A percentile compares a stretch with the other conserved stretches of the same genome.
Conservation (phyloP, 2,329 filamentous ascomycete species). For the Fusarium solani-melongenae region DNA sequence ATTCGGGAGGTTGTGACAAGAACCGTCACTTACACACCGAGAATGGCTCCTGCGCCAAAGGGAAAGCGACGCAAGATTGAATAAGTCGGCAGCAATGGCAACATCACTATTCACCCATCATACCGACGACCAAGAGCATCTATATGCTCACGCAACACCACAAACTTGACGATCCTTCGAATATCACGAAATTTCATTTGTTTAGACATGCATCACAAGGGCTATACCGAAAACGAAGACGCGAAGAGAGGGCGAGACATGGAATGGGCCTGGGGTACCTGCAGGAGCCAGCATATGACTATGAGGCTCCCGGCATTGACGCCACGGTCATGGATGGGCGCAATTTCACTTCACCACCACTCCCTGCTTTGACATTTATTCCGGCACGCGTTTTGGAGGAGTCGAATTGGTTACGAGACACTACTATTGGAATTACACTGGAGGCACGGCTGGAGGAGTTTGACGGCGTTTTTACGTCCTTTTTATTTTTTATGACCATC, state of each 20-base stretch:
- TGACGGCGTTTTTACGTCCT: constrained; percentile 36
- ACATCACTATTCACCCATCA: constrained; percentile 2
- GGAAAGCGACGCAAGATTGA: constrained; percentile 87
- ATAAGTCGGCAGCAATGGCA: constrained; percentile 36
- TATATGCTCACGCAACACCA: constrained; percentile 11
- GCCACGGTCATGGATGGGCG: neutral
- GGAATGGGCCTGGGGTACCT: constrained; percentile 28
- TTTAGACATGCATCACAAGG: constrained; percentile 40
- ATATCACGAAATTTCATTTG: constrained; percentile 42
- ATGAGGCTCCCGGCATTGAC: neutral
- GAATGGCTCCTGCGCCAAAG: constrained; percentile 89
- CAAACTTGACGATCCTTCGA: constrained; percentile 34
- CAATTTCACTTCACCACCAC: constrained; percentile 5
- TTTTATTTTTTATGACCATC: constrained; percentile 34
- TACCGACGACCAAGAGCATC: constrained; percentile 14
- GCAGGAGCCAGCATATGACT: neutral
- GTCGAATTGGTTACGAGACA: constrained; percentile 30
- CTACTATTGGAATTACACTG: constrained; percentile 31
- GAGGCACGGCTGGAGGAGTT: constrained; percentile 43
- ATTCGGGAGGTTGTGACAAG: constrained; percentile 94
- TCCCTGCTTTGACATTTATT: constrained; percentile 23
- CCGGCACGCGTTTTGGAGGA: constrained; percentile 30
- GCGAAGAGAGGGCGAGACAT: constrained; percentile 20
- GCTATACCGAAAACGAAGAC: constrained; percentile 33
- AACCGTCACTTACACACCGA: constrained; percentile 89